Percentiles rank a stretch among this genome's conserved stretches.
phyloP scores from a whole-genome alignment of 176 grass and related monocot species.

The Chrysopogon serrulatus region DNA sequence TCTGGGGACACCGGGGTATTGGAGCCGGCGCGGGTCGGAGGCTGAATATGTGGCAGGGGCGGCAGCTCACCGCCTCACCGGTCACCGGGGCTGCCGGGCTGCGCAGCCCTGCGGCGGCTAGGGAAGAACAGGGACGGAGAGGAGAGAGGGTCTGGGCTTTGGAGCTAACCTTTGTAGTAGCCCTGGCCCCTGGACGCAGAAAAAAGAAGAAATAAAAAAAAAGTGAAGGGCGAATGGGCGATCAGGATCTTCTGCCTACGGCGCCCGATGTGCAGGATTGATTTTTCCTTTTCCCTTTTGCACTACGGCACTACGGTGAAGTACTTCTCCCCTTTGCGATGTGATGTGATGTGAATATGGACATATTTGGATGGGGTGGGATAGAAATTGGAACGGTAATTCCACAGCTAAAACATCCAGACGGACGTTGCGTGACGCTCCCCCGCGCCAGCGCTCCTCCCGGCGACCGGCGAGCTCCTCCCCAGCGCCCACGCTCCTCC shows the following conservation, averaged over 20 bases:
- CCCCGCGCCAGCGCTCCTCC: too few species aligned
- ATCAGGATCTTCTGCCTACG: too few species aligned
- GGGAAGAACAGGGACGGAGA: neutral
- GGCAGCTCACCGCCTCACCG: neutral
- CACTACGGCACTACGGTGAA: too few species aligned
- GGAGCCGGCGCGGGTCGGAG: neutral
- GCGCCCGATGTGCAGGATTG: neutral
- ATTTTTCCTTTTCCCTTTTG: neutral
- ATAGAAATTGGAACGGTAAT: too few species aligned
- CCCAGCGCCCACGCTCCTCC: too few species aligned
- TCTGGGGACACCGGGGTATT: neutral
- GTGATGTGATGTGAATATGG: too few species aligned
- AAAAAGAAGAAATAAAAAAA: neutral
- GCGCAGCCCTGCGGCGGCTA: conserved; percentile 1
- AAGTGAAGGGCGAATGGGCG: too few species aligned
- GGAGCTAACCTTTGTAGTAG: neutral
- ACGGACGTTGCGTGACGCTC: too few species aligned
- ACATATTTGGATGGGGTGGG: too few species aligned
- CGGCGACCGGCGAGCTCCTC: too few species aligned
- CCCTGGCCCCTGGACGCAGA: neutral
- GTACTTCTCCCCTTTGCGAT: too few species aligned
- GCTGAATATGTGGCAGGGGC: neutral
- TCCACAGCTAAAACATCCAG: too few species aligned
- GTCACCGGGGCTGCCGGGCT: neutral
- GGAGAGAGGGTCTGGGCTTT: neutral